A percentile compares a stretch with the other conserved stretches of the same genome.
Conservation (phyloP, 768 basidiomycete genomes). For the Leucocoprinus birnbaumii region DNA sequence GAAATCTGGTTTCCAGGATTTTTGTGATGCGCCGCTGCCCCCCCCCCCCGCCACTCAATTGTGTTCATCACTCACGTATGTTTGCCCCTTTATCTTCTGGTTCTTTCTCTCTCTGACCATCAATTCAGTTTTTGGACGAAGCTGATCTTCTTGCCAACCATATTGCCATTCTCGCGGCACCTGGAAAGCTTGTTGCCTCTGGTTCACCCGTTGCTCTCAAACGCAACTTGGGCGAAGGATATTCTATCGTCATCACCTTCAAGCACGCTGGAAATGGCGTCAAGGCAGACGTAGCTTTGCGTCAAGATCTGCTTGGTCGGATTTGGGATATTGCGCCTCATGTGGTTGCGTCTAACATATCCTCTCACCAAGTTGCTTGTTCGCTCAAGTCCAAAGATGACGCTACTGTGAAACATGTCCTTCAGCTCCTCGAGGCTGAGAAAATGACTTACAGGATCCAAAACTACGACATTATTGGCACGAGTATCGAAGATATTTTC, state of each 20-base stretch:
- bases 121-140: slow-evolving; percentile 70
- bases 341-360: slow-evolving; percentile 37
- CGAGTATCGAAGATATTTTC: slow-evolving; percentile 83
- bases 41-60: too few species aligned
- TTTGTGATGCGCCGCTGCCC: too few species aligned
- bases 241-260: slow-evolving; percentile 58
- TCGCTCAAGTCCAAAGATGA: slow-evolving; percentile 64
- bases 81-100: not conserved
- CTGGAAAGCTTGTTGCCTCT: slow-evolving; percentile 71
- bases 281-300: slow-evolving; percentile 21
- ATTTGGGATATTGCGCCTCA: slow-evolving; percentile 45
- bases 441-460: slow-evolving; percentile 32
- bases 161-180: slow-evolving; percentile 72
- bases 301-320: slow-evolving; percentile 32
- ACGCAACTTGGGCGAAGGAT: slow-evolving; percentile 67
- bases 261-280: slow-evolving; percentile 20
- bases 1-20: too few species aligned
- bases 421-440: slow-evolving; percentile 51
- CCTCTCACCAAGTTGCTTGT: slow-evolving; percentile 44
- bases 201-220: slow-evolving; percentile 78
- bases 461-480: slow-evolving; percentile 67
- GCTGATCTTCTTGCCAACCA: slow-evolving; percentile 76
- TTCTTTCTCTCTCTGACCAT: not conserved
- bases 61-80: slow-evolving; percentile 79
- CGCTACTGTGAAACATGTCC: slow-evolving; percentile 47